Evolutionary conservation across 768 basidiomycete species (phyloP), one percentile per base, ranked within the genome.

Genomic region (Trichaptum fuscoviolaceum): DNA sequence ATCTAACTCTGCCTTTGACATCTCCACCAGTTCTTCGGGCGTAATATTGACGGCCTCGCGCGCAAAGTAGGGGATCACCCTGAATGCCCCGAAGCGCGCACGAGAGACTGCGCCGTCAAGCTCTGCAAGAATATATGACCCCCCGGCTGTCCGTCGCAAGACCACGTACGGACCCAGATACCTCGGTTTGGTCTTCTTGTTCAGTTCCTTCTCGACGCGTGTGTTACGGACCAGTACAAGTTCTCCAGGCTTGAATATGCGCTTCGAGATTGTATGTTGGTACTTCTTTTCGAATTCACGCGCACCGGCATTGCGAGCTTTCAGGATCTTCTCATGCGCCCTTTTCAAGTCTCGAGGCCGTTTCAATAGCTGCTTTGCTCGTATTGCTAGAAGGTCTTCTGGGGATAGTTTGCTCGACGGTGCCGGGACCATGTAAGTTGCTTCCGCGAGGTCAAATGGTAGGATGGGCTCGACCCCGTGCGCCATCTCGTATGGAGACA

Each of bases 401-500:
- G 68, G 68, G 0, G 67, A 63, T 8, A 73, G 42, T 15, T 57
- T n/a, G n/a, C n/a, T 0, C 9, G 34, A 1, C 6, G 34, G 57
- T 26, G n/a, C 25, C n/a, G 61, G 69, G 7, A 26, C 36, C 35
- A 66, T 65, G 42, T 63, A 75, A 1, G 70, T 72, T 0, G 71
- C 72, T 35, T 72, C 67, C 0, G 59, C 23, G 30, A 73, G 59
- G 62, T 74, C 71, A 34, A 72, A 66, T 0, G 73, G 72, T n/a
- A 72, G 52, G 2, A 73, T 27, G 0, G 69, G 73, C 25, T 71
- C 57, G 57, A 58, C 57, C n/a, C 57, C 57, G 9, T 58, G 57
- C n/a, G 57, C 57, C 57, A 58, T 58, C 7, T 58, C 20, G 57
- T n/a, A 58, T 7, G 78, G 79, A 0, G 76, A 78, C 58, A 72